Conservation (phyloP, 225 moss, liverwort and hornwort genomes). For the Sphagnum tenellum region DNA sequence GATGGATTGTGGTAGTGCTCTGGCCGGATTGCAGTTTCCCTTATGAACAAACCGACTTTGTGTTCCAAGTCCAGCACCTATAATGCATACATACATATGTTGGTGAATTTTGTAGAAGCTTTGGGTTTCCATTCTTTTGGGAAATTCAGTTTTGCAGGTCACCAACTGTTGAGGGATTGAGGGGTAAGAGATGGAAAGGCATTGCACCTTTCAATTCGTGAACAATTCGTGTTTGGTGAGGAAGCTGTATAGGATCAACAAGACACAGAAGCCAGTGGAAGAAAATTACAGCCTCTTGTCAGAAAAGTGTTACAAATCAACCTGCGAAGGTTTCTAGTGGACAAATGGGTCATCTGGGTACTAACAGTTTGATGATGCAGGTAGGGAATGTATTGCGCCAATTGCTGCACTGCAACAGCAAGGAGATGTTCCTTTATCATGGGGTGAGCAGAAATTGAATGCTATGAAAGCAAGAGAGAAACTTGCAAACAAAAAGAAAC, state of each 20-base stretch:
- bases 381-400: slow-evolving; percentile 16
- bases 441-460: slow-evolving; percentile 28
- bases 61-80: too few species aligned
- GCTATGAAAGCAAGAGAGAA: slow-evolving; percentile 13
- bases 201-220: neutral
- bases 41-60: too few species aligned
- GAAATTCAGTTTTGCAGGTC: too few species aligned
- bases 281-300: neutral
- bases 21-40: too few species aligned
- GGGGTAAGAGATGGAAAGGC: neutral
- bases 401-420: slow-evolving; percentile 28
- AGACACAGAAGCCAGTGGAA: neutral
- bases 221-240: neutral
- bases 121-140: too few species aligned
- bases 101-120: too few species aligned
- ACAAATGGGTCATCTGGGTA: slow-evolving; percentile 2
- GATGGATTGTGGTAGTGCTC: too few species aligned
- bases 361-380: slow-evolving; percentile 11
- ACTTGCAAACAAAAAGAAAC: slow-evolving; percentile 17
- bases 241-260: neutral
- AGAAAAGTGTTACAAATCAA: too few species aligned
- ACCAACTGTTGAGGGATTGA: too few species aligned
- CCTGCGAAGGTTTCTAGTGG: neutral
- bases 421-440: slow-evolving; percentile 32
- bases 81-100: too few species aligned